Conservation (phyloP, 768 basidiomycete species). For the Cubamyces sp. region DNA sequence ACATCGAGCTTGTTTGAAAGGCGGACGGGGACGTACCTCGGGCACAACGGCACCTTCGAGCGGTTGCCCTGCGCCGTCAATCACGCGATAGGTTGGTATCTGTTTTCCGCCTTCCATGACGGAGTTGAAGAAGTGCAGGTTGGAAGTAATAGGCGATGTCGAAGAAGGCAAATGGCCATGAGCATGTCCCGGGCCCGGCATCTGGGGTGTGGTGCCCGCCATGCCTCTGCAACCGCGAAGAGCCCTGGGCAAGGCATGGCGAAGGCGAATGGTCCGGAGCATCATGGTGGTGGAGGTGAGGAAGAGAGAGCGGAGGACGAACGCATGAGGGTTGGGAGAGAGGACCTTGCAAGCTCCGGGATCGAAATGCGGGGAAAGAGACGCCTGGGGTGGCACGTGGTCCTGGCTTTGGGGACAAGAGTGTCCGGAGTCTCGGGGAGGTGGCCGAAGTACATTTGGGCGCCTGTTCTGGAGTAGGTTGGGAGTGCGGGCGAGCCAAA, state of each 20-base stretch:
- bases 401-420: background rate
- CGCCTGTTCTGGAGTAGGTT: too few relatives aligned
- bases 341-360: slow-evolving; percentile 11
- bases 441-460: background rate
- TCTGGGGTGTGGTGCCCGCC: slow-evolving; percentile 19
- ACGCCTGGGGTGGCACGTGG: slow-evolving; percentile 4
- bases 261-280: slow-evolving; percentile 23
- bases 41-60: slow-evolving; percentile 77
- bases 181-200: slow-evolving; percentile 26
- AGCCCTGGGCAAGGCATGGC: background rate
- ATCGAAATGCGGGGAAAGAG: slow-evolving; percentile 11
- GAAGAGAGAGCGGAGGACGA: slow-evolving; percentile 1
- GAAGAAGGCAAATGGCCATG: slow-evolving; percentile 47
- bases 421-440: slow-evolving; percentile 5
- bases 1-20: background rate
- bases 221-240: slow-evolving; percentile 14
- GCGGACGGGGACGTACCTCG: slow-evolving; percentile 52
- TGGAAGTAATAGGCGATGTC: slow-evolving; percentile 66
- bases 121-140: slow-evolving; percentile 80
- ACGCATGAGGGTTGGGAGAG: background rate
- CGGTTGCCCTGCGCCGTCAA: slow-evolving; percentile 79
- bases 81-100: slow-evolving; percentile 85
- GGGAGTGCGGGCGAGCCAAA: background rate
- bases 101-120: slow-evolving; percentile 60
- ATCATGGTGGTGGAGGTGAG: slow-evolving; percentile 28